Percentiles rank a stretch among this genome's conserved stretches.
Conservation (phyloP, 2,329 filamentous ascomycete species). For the Colletotrichum sp. region DNA sequence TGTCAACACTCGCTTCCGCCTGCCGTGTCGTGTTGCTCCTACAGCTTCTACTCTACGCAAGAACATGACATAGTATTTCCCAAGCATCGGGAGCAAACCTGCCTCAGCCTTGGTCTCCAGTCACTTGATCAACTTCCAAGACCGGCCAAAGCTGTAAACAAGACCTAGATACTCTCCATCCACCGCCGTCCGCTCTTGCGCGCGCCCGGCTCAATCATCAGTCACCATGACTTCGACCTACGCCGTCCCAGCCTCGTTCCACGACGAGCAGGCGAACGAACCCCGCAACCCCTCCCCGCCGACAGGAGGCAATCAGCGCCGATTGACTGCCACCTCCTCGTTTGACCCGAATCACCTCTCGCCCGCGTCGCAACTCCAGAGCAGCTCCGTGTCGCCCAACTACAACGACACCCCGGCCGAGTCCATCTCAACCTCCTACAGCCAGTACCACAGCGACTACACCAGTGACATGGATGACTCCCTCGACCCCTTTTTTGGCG, state of each 20-base stretch:
- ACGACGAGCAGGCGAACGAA: conserved; percentile 38
- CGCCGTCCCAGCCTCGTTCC: conserved; percentile 44
- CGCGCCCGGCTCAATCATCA: conserved; percentile 22
- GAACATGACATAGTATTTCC: conserved; percentile 13
- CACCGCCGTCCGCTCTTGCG: background rate
- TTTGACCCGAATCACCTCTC: conserved; percentile 45
- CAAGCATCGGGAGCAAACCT: background rate
- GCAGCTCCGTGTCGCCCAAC: conserved; percentile 44
- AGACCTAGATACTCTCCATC: background rate
- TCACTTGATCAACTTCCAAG: background rate
- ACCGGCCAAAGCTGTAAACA: background rate
- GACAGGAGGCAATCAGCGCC: conserved; percentile 23
- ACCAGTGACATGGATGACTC: conserved; percentile 44
- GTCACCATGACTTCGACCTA: conserved; percentile 48
- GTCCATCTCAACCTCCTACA: conserved; percentile 46
- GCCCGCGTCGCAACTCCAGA: conserved; percentile 46
- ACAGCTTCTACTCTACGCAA: background rate
- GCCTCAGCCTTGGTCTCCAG: background rate
- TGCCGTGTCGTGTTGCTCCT: background rate
- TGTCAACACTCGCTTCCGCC: background rate
- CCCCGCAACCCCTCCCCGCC: conserved; percentile 35
- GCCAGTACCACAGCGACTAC: conserved; percentile 56
- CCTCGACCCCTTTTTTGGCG: conserved; percentile 57
- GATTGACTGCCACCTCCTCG: conserved; percentile 35
- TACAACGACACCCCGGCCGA: conserved; percentile 48